phyloP scores from a whole-genome alignment of 1,139 yeast species.

The Taphrina flavorubra region DNA sequence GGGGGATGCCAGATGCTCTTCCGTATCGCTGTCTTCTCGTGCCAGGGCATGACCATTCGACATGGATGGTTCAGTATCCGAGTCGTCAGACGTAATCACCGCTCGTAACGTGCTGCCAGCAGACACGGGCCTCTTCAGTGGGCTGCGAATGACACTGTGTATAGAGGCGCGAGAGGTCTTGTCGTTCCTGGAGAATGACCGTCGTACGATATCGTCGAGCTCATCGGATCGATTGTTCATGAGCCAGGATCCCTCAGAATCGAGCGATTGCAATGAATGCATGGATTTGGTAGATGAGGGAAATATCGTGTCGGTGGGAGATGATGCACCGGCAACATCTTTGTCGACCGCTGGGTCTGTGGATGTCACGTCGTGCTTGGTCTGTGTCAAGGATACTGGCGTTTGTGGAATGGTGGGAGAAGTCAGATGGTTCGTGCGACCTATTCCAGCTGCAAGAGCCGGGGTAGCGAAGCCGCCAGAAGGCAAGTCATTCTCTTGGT shows the following conservation, averaged over 20 bases:
- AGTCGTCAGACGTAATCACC: conserved; percentile 12
- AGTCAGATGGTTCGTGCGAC: background rate
- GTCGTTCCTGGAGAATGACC: conserved; percentile 31
- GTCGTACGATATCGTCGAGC: conserved; percentile 27
- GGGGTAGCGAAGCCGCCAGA: conserved; percentile 1
- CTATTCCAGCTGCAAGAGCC: conserved; percentile 6
- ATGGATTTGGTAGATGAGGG: conserved; percentile 7
- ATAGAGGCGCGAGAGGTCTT: background rate
- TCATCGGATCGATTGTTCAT: conserved; percentile 4
- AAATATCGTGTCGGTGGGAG: background rate
- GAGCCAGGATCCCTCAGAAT: conserved; percentile 33
- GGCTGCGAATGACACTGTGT: background rate
- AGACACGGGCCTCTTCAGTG: conserved; percentile 10
- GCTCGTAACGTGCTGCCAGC: conserved; percentile 10
- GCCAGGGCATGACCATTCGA: background rate
- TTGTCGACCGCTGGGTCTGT: background rate
- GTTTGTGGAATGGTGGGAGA: conserved; percentile 3
- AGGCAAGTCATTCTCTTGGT: background rate
- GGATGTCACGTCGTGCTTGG: background rate
- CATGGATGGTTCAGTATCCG: background rate
- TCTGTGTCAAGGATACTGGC: background rate
- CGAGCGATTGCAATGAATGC: conserved; percentile 30
- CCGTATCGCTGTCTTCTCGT: background rate
- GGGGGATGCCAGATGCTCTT: conserved; percentile 14
- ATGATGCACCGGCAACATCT: background rate